Conservation (phyloP, 2,329 filamentous ascomycete genomes). For the Arthrobotrys megalospora region DNA sequence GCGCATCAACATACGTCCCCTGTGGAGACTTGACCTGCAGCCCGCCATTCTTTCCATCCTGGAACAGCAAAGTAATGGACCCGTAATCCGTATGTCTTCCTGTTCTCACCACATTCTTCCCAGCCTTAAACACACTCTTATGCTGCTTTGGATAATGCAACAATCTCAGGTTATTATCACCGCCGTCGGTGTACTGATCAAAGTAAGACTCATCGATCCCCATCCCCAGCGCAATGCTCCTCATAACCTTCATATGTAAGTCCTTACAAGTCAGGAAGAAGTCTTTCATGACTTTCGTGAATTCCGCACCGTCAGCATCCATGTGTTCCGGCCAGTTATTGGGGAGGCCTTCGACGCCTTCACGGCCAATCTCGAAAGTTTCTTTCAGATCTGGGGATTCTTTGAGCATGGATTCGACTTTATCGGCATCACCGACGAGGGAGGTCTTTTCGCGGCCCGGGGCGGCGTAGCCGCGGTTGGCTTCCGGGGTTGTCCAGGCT, state of each 20-base stretch:
- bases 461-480: slow-evolving; percentile 81
- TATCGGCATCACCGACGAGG: slow-evolving; percentile 71
- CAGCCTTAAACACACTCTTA: slow-evolving; percentile 76
- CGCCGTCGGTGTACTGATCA: slow-evolving; percentile 79
- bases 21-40: slow-evolving; percentile 78
- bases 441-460: slow-evolving; percentile 81
- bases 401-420: slow-evolving; percentile 75
- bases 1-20: slow-evolving; percentile 85
- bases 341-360: slow-evolving; percentile 72
- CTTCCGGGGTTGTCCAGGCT: slow-evolving; percentile 79
- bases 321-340: slow-evolving; percentile 82
- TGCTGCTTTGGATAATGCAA: slow-evolving; percentile 82
- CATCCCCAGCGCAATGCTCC: slow-evolving; percentile 86
- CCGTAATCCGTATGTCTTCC: slow-evolving; percentile 82
- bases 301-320: slow-evolving; percentile 72
- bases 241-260: slow-evolving; percentile 84
- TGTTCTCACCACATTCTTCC: slow-evolving; percentile 80
- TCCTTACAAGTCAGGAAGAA: slow-evolving; percentile 83
- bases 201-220: slow-evolving; percentile 81
- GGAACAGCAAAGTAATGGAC: slow-evolving; percentile 76
- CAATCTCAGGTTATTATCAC: slow-evolving; percentile 80
- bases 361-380: slow-evolving; percentile 76
- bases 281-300: slow-evolving; percentile 79
- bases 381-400: slow-evolving; percentile 75
- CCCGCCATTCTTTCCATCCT: slow-evolving; percentile 72